Conservation (phyloP, 1,284 basidiomycete species). For the Puccinia coronata region DNA sequence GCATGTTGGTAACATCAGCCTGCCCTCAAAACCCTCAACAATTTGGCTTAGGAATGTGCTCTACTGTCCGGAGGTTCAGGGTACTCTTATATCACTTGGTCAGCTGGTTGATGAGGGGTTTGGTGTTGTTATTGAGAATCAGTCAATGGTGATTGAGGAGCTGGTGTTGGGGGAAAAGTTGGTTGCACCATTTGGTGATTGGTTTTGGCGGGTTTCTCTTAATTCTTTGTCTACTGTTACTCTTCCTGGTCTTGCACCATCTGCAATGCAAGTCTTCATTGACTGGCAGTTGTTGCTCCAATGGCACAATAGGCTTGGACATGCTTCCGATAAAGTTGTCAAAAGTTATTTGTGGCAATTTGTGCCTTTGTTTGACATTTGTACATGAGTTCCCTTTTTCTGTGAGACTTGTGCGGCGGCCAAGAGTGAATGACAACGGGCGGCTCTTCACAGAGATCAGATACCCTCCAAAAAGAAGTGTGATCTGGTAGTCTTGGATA, state of each 20-base stretch:
- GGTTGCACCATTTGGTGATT: neutral
- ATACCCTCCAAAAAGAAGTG: too few relatives aligned
- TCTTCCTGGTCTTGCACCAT: neutral
- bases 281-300: neutral
- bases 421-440: too few relatives aligned
- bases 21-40: slow-evolving; percentile 3
- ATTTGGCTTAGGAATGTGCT: neutral
- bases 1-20: neutral
- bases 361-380: too few relatives aligned
- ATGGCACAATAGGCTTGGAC: too few relatives aligned
- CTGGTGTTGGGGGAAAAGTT: neutral
- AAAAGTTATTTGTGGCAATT: too few relatives aligned
- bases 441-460: too few relatives aligned
- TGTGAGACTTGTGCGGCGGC: too few relatives aligned
- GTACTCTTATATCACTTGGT: neutral
- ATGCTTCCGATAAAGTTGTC: too few relatives aligned
- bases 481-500: too few relatives aligned
- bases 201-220: neutral
- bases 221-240: neutral
- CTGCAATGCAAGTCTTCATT: neutral
- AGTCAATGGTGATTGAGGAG: neutral
- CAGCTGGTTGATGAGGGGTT: neutral
- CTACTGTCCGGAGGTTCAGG: neutral
- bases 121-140: neutral
- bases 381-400: too few relatives aligned